Evolutionary conservation across 305 asterid species (phyloP).

Genomic region (Euphrasia arctica): DNA sequence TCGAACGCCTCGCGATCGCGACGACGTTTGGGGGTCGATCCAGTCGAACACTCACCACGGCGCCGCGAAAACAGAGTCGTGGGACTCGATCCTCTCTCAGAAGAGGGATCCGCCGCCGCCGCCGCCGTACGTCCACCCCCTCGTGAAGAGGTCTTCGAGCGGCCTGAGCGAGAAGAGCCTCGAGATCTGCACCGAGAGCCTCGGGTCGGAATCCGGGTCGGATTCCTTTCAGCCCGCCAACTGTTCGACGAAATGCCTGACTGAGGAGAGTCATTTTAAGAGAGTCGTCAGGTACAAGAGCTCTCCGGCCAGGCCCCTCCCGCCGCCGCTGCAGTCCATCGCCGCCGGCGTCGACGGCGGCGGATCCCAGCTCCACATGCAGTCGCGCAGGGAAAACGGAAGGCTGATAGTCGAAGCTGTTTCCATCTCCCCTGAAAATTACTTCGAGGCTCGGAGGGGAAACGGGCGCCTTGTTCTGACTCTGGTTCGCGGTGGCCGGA

Average conservation of each 20-base stretch:
- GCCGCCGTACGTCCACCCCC: constrained; percentile 50
- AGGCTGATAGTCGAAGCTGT: constrained; percentile 81
- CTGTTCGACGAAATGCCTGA: constrained; percentile 26
- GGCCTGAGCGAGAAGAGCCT: constrained; percentile 63
- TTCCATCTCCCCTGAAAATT: constrained; percentile 46
- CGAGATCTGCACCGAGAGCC: constrained; percentile 78
- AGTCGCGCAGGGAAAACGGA: constrained; percentile 59
- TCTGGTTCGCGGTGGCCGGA: constrained; percentile 21
- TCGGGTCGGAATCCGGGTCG: constrained; percentile 87
- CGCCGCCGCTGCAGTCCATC: constrained; percentile 68
- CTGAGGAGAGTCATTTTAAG: constrained; percentile 18
- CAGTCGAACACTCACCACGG: constrained; percentile 18
- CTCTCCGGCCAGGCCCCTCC: constrained; percentile 42
- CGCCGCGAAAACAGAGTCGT: constrained; percentile 19
- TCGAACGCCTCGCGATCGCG: constrained; percentile 15
- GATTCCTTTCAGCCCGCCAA: constrained; percentile 43
- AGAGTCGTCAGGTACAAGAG: constrained; percentile 43
- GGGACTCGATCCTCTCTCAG: constrained; percentile 49
- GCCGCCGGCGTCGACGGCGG: constrained; percentile 25
- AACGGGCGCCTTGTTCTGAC: constrained; percentile 70
- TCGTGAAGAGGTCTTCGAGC: constrained; percentile 46
- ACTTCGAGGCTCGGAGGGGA: constrained; percentile 53
- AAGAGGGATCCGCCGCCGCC: constrained; percentile 43
- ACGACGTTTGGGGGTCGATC: constrained; percentile 32
- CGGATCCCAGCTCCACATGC: constrained; percentile 34